Conservation (phyloP, 73 alveolate species). For the Paramecium bursaria region DNA sequence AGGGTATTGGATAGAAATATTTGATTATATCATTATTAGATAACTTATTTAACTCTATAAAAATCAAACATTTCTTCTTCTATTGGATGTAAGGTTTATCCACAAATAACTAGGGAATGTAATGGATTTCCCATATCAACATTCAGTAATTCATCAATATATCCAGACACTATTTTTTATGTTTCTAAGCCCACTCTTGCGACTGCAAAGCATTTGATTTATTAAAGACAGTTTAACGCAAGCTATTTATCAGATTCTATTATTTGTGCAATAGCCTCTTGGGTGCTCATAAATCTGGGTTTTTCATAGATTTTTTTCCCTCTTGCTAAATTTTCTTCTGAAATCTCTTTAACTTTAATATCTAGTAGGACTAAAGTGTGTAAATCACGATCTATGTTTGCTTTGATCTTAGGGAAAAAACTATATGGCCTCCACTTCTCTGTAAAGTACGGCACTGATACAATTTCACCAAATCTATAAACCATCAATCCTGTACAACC, state of each 20-base stretch:
- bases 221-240: constrained; percentile 74
- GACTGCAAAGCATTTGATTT: constrained; percentile 89
- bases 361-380: constrained; percentile 98
- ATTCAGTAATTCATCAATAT: constrained; percentile 78
- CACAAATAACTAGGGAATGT: constrained; percentile 95
- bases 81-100: constrained; percentile 85
- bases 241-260: constrained; percentile 92
- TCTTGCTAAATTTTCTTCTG: constrained; percentile 88
- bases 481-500: constrained; percentile 98
- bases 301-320: constrained; percentile 94
- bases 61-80: constrained; percentile 87
- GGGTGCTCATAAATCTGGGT: constrained; percentile 97
- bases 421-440: constrained; percentile 99
- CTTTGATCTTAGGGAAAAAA: constrained; percentile 94
- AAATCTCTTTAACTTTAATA: constrained; percentile 98
- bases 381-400: constrained; percentile 89
- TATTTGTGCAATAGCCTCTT: constrained; percentile 85
- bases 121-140: constrained; percentile 95
- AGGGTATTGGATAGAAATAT: constrained; percentile 23
- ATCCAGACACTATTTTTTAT: constrained; percentile 83
- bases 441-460: constrained; percentile 98
- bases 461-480: constrained; percentile 99
- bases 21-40: constrained; percentile 45
- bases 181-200: constrained; percentile 94
- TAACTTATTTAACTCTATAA: constrained; percentile 46